Conservation (phyloP, 345 rosid genomes). For the Turnera subulata region DNA sequence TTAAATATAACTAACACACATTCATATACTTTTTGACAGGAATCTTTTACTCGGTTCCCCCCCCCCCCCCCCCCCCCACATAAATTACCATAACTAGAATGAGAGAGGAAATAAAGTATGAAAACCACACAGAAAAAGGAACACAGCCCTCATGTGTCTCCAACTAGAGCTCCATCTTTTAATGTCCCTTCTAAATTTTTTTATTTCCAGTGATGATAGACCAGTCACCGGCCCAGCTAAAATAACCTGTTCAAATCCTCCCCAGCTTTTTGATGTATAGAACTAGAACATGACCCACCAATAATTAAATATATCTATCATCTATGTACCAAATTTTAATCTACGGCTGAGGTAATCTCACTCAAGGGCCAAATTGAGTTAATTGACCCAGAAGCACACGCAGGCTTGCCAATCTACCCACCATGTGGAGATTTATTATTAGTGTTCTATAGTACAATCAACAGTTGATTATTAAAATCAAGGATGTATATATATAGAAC, state of each 20-base stretch:
- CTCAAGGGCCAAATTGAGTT: background rate
- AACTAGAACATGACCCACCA: background rate
- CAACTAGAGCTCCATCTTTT: constrained; percentile 36
- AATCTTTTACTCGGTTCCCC: constrained; percentile 37
- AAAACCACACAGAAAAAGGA: constrained; percentile 2
- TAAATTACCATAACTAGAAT: constrained; percentile 4
- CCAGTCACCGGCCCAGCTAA: constrained; percentile 9
- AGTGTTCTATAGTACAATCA: no score
- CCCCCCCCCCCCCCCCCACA: no score
- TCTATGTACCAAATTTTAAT: background rate
- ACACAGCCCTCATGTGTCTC: constrained; percentile 16
- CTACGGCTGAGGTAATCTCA: background rate
- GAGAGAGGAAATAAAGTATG: constrained; percentile 11
- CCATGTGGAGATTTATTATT: no score
- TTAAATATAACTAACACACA: background rate
- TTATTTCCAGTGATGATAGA: constrained; percentile 11
- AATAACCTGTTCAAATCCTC: background rate
- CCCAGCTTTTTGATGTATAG: background rate
- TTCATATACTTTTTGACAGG: constrained; percentile 20
- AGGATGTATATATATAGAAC: background rate
- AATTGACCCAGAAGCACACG: no score
- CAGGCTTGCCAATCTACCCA: no score
- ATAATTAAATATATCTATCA: background rate
- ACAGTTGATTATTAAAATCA: background rate
- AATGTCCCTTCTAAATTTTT: background rate